phyloP scores from a whole-genome alignment of 2,329 filamentous ascomycete genomes.

The Claviceps sp. region DNA sequence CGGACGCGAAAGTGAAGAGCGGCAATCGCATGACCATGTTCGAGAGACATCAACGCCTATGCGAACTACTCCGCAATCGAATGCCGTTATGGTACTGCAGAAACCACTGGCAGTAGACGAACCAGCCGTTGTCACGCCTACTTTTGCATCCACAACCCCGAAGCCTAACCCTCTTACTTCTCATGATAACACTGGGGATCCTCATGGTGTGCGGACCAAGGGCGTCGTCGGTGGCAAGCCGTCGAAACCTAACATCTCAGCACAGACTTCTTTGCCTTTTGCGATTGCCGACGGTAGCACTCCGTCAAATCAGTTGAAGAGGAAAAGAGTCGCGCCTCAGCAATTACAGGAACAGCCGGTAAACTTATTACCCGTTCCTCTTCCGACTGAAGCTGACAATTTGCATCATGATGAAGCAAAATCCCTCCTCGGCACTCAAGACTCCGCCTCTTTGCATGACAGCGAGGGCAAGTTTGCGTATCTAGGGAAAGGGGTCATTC shows the following conservation, averaged over 20 bases:
- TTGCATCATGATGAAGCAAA: background rate
- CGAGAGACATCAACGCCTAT: background rate
- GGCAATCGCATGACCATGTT: background rate
- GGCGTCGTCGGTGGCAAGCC: background rate
- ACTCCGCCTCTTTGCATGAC: constrained; percentile 10
- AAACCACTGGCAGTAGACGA: background rate
- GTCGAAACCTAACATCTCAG: background rate
- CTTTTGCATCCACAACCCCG: background rate
- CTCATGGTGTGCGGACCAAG: background rate
- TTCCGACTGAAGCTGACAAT: constrained; percentile 6
- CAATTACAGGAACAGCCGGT: constrained; percentile 8
- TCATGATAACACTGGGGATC: background rate
- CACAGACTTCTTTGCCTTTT: background rate
- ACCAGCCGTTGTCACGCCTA: background rate
- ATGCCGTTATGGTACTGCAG: background rate
- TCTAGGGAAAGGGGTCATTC: constrained; percentile 21
- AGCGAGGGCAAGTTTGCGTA: constrained; percentile 16
- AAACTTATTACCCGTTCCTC: background rate
- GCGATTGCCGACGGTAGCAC: constrained; percentile 3
- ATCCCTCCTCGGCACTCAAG: background rate
- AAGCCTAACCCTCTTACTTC: background rate
- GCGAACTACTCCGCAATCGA: constrained; percentile 2
- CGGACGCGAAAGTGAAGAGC: background rate
- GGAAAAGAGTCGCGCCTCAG: constrained; percentile 15
- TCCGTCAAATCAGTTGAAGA: constrained; percentile 13